Evolutionary conservation across 2,329 filamentous ascomycete species (phyloP).

Genomic region (Nemania serpens): DNA sequence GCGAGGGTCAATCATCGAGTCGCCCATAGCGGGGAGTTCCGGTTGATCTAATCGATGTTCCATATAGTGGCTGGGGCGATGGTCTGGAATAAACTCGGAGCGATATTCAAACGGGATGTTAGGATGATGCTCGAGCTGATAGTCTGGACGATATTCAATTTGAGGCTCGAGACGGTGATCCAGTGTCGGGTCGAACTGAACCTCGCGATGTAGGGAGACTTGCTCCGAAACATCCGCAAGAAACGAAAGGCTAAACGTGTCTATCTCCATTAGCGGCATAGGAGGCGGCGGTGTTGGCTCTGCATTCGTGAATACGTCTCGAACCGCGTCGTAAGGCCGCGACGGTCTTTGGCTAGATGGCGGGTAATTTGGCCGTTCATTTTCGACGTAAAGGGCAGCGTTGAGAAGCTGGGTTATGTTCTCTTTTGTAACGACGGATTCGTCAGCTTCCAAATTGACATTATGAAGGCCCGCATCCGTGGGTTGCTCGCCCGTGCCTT

Average conservation of each 20-base stretch:
- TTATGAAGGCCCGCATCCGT: conserved; percentile 3
- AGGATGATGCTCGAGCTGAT: conserved; percentile 20
- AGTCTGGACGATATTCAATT: conserved; percentile 21
- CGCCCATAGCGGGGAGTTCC: conserved; percentile 20
- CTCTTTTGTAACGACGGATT: conserved; percentile 20
- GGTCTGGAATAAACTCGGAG: conserved; percentile 20
- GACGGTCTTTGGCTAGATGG: conserved; percentile 35
- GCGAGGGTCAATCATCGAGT: conserved; percentile 40
- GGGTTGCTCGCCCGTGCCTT: conserved; percentile 23
- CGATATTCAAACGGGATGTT: conserved; percentile 17
- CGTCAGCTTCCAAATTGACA: conserved; percentile 6
- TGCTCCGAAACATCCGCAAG: conserved; percentile 42
- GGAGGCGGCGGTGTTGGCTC: conserved; percentile 35
- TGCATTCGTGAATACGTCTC: conserved; percentile 48
- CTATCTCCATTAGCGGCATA: conserved; percentile 28
- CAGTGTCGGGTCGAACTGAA: conserved; percentile 18
- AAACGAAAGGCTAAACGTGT: conserved; percentile 37
- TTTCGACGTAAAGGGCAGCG: conserved; percentile 33
- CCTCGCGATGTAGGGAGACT: conserved; percentile 21
- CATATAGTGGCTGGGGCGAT: conserved; percentile 13
- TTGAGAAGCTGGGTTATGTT: conserved; percentile 27
- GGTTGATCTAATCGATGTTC: conserved; percentile 22
- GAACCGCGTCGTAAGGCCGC: conserved; percentile 51
- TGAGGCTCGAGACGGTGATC: conserved; percentile 24
- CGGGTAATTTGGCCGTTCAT: conserved; percentile 21